Evolutionary conservation across 495 filamentous ascomycete species (phyloP), one percentile per base, ranked within the genome.

Genomic region (Geoglossum glabrum): DNA sequence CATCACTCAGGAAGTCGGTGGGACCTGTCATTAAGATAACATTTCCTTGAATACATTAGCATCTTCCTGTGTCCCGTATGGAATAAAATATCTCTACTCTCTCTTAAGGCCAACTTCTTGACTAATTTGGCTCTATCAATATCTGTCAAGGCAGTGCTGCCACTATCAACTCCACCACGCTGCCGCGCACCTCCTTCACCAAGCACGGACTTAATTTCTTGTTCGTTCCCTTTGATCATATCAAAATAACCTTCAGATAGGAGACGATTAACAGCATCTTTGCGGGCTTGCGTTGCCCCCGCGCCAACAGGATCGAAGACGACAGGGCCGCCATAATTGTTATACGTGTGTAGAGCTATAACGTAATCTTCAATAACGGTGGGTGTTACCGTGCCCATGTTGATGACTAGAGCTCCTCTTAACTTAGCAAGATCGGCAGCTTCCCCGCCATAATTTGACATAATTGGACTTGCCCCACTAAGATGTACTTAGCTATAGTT

Each of bases 151-250:
- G 76, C 77, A 57, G 79, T 81, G 11, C 74, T 70, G 13, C 80
- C 79, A 64, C 81, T 85, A 66, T 96, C 92, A n/a, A 96, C 92
- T 28, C 92, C 92, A n/a, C n/a, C n/a, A 13, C 84, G 80, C 67
- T 95, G 89, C 59, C 82, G 78, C n/a, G 72, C 70, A 3, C 60
- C 65, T 50, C 62, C 69, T 57, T 71, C 73, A 33, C 74, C 76
- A 56, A 76, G 76, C 0, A 89, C 77, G n/a, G 83, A 80, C 30
- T 74, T 70, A 58, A 98, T 90, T 68, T 98, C 92, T 54, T 82
- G 80, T 67, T 93, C 90, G 66, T 98, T 98, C 27, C 92, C 92
- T 69, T 96, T 98, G 68, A 98, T 87, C 23, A 95, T 73, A 67
- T 85, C 80, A 61, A 92, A 85, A 64, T 86, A 85, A 31, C 87